These are phyloP conservation scores for Tetracladium setigerum DNA, from an alignment of 495 filamentous ascomycete genomes.

Conservation along the genomic window DNA sequence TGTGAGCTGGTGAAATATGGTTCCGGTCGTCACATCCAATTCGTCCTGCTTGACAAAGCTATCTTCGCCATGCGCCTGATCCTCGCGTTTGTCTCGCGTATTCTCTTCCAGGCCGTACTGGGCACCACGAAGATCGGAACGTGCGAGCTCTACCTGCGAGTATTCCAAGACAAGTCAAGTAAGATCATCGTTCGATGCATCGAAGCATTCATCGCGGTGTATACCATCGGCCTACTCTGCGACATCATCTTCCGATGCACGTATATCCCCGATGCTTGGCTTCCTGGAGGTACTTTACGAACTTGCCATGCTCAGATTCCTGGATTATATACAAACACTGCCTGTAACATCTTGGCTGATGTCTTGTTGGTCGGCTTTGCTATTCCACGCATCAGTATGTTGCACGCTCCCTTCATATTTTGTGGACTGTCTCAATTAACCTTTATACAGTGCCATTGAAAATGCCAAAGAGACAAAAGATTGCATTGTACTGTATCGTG, in stretches of 20 bases:
- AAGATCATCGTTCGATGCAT: background rate
- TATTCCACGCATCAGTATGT: slow-evolving; percentile 10
- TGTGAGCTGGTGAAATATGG: no score
- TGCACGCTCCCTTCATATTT: background rate
- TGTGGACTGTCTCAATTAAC: background rate
- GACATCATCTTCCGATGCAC: slow-evolving; percentile 2
- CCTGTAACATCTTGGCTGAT: slow-evolving; percentile 7
- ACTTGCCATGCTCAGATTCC: background rate
- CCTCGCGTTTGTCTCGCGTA: slow-evolving; percentile 1
- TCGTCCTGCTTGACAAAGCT: no score
- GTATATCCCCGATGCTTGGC: slow-evolving; percentile 4
- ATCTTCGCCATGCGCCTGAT: no score
- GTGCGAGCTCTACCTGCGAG: slow-evolving; percentile 6
- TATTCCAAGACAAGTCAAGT: slow-evolving; percentile 2
- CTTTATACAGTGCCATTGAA: slow-evolving; percentile 1
- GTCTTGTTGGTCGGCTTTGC: slow-evolving; percentile 9
- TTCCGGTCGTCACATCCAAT: no score
- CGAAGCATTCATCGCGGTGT: background rate
- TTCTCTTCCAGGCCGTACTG: slow-evolving; percentile 5
- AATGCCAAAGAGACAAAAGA: slow-evolving; percentile 7
- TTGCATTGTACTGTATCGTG: slow-evolving; percentile 2
- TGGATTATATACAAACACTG: background rate
- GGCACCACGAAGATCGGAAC: slow-evolving; percentile 4
- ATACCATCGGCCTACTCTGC: background rate
- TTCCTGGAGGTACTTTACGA: background rate